Evolutionary conservation across 305 asterid species (phyloP), one percentile per base, ranked within the genome.

Genomic region (Andrographis paniculata): DNA sequence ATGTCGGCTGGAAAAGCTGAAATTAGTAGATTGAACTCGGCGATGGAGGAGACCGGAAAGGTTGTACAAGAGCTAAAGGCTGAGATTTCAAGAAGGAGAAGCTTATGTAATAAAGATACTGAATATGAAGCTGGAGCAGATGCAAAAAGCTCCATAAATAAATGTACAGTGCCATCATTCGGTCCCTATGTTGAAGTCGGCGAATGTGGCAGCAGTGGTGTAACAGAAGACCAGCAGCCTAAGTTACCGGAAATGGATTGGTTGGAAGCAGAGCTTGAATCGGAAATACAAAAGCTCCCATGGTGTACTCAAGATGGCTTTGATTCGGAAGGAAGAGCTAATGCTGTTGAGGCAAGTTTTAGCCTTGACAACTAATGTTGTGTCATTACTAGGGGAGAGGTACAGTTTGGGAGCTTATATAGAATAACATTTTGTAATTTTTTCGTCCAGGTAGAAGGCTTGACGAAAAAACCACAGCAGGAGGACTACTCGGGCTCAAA

Each of bases 1-100:
- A 70, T 83, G 87, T 80, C 89, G 23, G 79, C 87, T 46, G 93
- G 89, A 64, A 77, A 79, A 51, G 69, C 76, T 31, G 88, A 82
- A 69, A 73, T 79, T 51, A 60, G 57, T 52, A 69, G 45, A 69
- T 45, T 82, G 50, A 77, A 75, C 60, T 44, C 63, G 17, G 71
- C 92, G 52, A 68, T 82, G 82, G 70, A 73, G 28, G 84, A 79
- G 58, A 82, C 94, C 41, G 61, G 75, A 21, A 76, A 72, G 58
- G 61, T 67, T 50, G 86, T 86, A 50, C 74, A 77, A 53, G 93
- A 74, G 65, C 66, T 82, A 49, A 78, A 80, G 73, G 59, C 64
- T 17, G 93, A 83, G 63, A 66, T 83, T 58, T 71, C 75, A 13
- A 64, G 58, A 65, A 73, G 66, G 63, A 69, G 49, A 54, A 52